phyloP scores from a whole-genome alignment of 371 early-diverging fungal species.

The Lichtheimia corymbifera region DNA sequence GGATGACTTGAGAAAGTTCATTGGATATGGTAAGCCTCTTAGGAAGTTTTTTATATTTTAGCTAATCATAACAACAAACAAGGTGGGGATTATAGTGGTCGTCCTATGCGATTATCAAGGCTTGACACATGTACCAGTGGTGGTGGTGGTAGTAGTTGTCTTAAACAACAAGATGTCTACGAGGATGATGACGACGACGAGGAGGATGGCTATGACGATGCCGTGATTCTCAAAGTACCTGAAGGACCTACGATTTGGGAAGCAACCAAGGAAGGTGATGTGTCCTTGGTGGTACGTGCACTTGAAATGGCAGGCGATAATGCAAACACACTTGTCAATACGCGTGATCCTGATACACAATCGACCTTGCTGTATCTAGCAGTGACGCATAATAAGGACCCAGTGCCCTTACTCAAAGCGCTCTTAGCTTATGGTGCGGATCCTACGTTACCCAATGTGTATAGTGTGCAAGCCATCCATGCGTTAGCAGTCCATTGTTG shows the following conservation, averaged over 20 bases:
- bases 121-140: too few species aligned
- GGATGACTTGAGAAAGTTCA: neutral
- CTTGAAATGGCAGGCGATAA: neutral
- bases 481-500: constrained; percentile 31
- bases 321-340: constrained; percentile 35
- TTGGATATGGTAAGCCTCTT: too few species aligned
- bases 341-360: constrained; percentile 52
- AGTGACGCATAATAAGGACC: constrained; percentile 31
- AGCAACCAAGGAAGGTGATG: neutral
- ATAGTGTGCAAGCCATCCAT: constrained; percentile 44
- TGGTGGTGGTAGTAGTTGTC: too few species aligned
- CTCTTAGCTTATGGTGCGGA: constrained; percentile 54
- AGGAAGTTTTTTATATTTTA: too few species aligned
- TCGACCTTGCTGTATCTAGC: constrained; percentile 48
- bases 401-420: constrained; percentile 33
- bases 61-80: too few species aligned
- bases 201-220: too few species aligned
- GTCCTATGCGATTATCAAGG: too few species aligned
- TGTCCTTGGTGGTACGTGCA: neutral
- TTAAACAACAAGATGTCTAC: too few species aligned
- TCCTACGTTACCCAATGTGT: constrained; percentile 38
- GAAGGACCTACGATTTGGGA: neutral
- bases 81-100: too few species aligned
- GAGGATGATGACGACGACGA: too few species aligned
- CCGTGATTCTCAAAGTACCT: too few species aligned